Percentiles rank a stretch among this genome's conserved stretches.
Evolutionary conservation across 306 rosid genomes (phyloP).

Genomic region (Lotus japonicus): DNA sequence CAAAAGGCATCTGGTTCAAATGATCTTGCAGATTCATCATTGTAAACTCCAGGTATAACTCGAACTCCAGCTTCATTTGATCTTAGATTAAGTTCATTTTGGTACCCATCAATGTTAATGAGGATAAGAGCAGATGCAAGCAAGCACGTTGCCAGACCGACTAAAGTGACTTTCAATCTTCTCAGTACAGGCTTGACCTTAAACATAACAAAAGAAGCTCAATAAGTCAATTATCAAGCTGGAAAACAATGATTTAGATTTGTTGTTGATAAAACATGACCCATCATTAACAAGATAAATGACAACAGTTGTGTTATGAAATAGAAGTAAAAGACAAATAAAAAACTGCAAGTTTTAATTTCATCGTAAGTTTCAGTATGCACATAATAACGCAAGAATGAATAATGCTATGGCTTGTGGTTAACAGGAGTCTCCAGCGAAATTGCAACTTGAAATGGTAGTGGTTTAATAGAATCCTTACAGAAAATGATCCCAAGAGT

Average conservation of each 20-base stretch:
- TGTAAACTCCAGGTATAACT: conserved; percentile 80
- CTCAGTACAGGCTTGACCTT: conserved; percentile 88
- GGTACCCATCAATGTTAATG: conserved; percentile 51
- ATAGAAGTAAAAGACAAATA: too few species aligned
- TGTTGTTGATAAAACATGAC: not conserved
- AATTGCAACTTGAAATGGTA: not conserved
- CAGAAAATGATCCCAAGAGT: conserved; percentile 90
- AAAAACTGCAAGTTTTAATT: too few species aligned
- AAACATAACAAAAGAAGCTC: conserved; percentile 1
- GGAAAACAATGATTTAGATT: not conserved
- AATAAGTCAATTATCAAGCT: not conserved
- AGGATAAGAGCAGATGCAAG: conserved; percentile 46
- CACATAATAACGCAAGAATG: not conserved
- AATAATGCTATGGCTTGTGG: not conserved
- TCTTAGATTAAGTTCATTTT: conserved; percentile 16
- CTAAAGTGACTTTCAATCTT: conserved; percentile 71
- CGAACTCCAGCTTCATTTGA: conserved; percentile 38
- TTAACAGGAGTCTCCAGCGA: not conserved
- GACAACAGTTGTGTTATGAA: too few species aligned
- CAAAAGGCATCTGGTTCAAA: conserved; percentile 97
- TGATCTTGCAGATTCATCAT: conserved; percentile 78
- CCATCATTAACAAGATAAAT: not conserved
- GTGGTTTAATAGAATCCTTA: conserved; percentile 33
- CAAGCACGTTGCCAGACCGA: conserved; percentile 52
- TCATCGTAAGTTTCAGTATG: too few species aligned